Evolutionary conservation across 495 filamentous ascomycete species (phyloP), one percentile per base, ranked within the genome.

Genomic region (Xylaria venustula): DNA sequence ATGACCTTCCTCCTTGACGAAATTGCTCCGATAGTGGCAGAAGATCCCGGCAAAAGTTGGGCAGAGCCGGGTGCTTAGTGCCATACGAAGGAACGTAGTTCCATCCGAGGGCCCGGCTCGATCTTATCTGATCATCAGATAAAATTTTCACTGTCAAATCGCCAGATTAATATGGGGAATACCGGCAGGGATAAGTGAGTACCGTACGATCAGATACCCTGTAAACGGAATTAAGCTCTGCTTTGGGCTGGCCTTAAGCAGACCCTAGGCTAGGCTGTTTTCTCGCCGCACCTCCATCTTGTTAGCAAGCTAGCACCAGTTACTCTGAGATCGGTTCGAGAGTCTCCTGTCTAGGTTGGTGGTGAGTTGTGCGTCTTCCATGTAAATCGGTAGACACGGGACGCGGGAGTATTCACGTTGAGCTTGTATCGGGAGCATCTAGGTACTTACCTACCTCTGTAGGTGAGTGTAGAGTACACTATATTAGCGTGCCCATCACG

Each of bases 81-180:
- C 63, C 61, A 40, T 28, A 45, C 56, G 46, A 59, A 59, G 56
- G 32, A 14, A 44, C 26, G 14, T 32, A 46, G 54, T 11, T 48
- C 47, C 50, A 28, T 55, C 54, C 22, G 56, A 40, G 49, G 66
- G 61, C 59, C 57, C 63, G 53, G 2, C 34, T 65, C 55, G 58
- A 79, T 79, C 76, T 78, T 78, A 79, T 79, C 76, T 74, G 77
- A 79, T 79, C 70, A 78, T 78, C 75, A 75, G 75, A 74, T 74
- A 70, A 63, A 60, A 61, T 46, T 41, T 51, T 19, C 41, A 51
- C 22, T n/a, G 25, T 30, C 23, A 11, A 42, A 23, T 52, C 28
- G 32, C 40, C 12, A 25, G 7, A 44, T 42, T 60, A 42, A 41
- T 59, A 32, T 50, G 56, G 56, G 36, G 20, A 32, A 15, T 4